phyloP scores from a whole-genome alignment of 2,329 filamentous ascomycete species.

The Leptoxyphium fumago region DNA sequence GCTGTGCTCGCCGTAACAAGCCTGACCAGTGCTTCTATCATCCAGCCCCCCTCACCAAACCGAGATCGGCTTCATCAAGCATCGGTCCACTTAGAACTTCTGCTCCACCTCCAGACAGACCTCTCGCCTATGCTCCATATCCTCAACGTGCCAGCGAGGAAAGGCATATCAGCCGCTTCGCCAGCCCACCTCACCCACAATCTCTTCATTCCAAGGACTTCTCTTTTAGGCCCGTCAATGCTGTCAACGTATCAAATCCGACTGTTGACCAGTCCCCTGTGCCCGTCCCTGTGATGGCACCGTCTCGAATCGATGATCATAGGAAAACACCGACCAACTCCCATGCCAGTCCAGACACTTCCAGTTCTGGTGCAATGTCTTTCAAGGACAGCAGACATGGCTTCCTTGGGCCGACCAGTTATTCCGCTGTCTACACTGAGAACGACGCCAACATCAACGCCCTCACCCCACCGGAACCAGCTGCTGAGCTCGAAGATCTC shows the following conservation, averaged over 20 bases:
- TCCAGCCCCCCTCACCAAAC: conserved; percentile 11
- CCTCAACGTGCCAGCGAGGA: background rate
- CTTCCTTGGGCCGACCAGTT: conserved; percentile 9
- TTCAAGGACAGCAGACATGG: conserved; percentile 2
- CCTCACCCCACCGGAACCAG: conserved; percentile 1
- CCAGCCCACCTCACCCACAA: conserved; percentile 1
- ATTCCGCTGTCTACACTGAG: conserved; percentile 9
- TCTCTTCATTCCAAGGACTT: no score
- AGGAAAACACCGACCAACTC: no score
- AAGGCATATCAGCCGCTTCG: background rate
- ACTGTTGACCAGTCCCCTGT: no score
- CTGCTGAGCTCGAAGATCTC: conserved; percentile 1
- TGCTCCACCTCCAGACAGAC: no score
- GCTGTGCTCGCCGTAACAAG: conserved; percentile 8
- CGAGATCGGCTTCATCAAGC: no score
- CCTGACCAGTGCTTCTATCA: conserved; percentile 10
- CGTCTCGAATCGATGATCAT: no score
- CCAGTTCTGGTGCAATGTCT: background rate
- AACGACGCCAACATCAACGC: conserved; percentile 10
- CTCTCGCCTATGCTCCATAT: background rate
- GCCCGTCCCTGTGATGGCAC: no score
- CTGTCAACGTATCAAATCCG: no score
- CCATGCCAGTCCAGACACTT: background rate
- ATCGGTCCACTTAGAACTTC: no score
- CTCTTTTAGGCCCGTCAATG: no score